Conservation (phyloP, 257 asterid genomes). For the Nicotiana benthamiana region DNA sequence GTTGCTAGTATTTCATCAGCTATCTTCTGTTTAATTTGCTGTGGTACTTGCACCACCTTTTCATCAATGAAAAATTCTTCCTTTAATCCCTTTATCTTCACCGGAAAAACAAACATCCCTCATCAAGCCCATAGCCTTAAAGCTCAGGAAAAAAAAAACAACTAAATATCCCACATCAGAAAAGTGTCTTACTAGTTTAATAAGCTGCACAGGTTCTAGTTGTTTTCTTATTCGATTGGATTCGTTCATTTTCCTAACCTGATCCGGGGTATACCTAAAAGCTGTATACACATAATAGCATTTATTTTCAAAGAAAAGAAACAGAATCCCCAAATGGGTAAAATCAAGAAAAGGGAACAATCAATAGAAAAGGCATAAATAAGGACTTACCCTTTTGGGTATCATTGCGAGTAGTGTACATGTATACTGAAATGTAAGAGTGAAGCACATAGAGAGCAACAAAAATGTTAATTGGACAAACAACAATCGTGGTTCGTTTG, state of each 20-base stretch:
- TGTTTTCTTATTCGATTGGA: slow-evolving; percentile 60
- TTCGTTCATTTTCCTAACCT: slow-evolving; percentile 74
- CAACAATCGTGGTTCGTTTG: slow-evolving; percentile 61
- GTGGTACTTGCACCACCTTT: slow-evolving; percentile 48
- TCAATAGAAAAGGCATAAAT: background rate
- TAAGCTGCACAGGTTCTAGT: slow-evolving; percentile 69
- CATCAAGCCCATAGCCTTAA: background rate
- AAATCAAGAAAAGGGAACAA: background rate
- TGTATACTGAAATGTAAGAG: slow-evolving; percentile 59
- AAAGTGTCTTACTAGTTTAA: slow-evolving; percentile 50
- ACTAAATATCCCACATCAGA: background rate
- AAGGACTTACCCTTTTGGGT: slow-evolving; percentile 34
- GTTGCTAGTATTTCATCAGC: slow-evolving; percentile 43
- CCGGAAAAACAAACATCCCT: background rate
- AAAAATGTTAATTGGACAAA: slow-evolving; percentile 64
- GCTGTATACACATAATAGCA: slow-evolving; percentile 23
- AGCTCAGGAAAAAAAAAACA: background rate
- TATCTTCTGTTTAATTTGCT: slow-evolving; percentile 44
- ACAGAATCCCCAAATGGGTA: background rate
- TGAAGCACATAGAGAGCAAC: slow-evolving; percentile 75
- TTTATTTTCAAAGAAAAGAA: background rate
- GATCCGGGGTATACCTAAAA: slow-evolving; percentile 58
- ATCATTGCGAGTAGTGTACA: slow-evolving; percentile 50
- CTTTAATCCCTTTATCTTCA: slow-evolving; percentile 53
- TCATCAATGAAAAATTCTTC: slow-evolving; percentile 36